Conservation (phyloP, 2,329 filamentous ascomycete genomes). For the Fusarium mundagurra region DNA sequence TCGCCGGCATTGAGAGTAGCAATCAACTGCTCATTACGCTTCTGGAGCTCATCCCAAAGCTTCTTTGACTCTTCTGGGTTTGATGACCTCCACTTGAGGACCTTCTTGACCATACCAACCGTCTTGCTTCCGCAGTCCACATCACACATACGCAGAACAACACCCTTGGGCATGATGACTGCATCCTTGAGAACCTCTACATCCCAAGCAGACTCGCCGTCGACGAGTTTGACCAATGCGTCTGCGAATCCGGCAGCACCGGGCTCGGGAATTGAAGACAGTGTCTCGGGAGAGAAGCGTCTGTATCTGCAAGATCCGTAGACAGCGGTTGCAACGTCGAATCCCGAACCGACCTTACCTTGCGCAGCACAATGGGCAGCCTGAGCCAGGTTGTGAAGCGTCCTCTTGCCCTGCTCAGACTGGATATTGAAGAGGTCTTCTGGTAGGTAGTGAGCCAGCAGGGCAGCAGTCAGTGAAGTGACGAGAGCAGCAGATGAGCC, state of each 20-base stretch:
- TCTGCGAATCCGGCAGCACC: constrained; percentile 73
- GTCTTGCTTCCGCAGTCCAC: constrained; percentile 95
- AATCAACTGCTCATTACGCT: constrained; percentile 76
- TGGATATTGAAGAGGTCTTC: constrained; percentile 64
- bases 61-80: constrained; percentile 70
- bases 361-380: constrained; percentile 94
- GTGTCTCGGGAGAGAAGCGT: constrained; percentile 85
- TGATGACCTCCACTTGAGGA: constrained; percentile 80
- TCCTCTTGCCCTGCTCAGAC: constrained; percentile 62
- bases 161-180: constrained; percentile 75
- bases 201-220: constrained; percentile 77
- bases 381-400: constrained; percentile 92
- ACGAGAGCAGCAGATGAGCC: constrained; percentile 95
- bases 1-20: constrained; percentile 65
- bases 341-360: constrained; percentile 95
- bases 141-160: constrained; percentile 91
- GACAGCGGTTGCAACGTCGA: constrained; percentile 92
- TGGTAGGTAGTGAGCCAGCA: constrained; percentile 80
- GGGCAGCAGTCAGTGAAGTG: constrained; percentile 81
- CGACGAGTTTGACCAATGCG: constrained; percentile 72
- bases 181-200: constrained; percentile 76
- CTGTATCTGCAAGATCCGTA: constrained; percentile 92
- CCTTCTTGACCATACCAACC: constrained; percentile 93
- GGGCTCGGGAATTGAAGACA: constrained; percentile 73
- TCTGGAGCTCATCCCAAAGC: constrained; percentile 81